These are phyloP conservation scores for Phyllosticta ampelicida DNA, from an alignment of 2,329 filamentous ascomycete genomes.

Conservation along the genomic window DNA sequence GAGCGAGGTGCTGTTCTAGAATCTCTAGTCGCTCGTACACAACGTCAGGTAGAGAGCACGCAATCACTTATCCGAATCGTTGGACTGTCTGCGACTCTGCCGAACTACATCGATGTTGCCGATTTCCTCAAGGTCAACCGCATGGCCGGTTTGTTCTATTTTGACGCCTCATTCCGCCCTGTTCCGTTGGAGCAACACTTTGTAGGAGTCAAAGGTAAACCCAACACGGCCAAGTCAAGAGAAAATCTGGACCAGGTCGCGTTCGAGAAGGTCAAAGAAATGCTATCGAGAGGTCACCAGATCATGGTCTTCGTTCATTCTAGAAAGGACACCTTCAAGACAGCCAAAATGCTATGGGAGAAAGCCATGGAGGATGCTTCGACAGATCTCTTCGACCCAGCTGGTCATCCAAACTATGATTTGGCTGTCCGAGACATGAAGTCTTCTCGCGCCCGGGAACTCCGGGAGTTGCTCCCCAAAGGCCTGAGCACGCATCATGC, in stretches of 20 bases:
- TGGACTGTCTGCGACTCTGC: conserved; percentile 86
- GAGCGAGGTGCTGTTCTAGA: conserved; percentile 93
- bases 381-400: conserved; percentile 73
- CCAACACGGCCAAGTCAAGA: conserved; percentile 66
- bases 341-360: conserved; percentile 74
- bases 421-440: conserved; percentile 76
- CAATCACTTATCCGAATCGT: conserved; percentile 95
- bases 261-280: conserved; percentile 90
- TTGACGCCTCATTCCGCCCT: conserved; percentile 88
- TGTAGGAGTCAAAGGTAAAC: conserved; percentile 86
- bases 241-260: conserved; percentile 82
- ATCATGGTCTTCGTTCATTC: conserved; percentile 99
- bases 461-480: conserved; percentile 80
- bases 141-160: conserved; percentile 88
- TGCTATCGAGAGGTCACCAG: conserved; percentile 87
- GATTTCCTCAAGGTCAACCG: conserved; percentile 96
- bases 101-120: conserved; percentile 93
- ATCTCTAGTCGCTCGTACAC: conserved; percentile 86
- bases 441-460: conserved; percentile 70
- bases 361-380: conserved; percentile 75
- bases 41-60: conserved; percentile 94
- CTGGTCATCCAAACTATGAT: conserved; percentile 66
- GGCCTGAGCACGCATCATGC: conserved; percentile 94
- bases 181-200: conserved; percentile 97
- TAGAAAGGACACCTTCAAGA: conserved; percentile 82